phyloP scores from a whole-genome alignment of 306 rosid species.

The Acacia crassicarpa region DNA sequence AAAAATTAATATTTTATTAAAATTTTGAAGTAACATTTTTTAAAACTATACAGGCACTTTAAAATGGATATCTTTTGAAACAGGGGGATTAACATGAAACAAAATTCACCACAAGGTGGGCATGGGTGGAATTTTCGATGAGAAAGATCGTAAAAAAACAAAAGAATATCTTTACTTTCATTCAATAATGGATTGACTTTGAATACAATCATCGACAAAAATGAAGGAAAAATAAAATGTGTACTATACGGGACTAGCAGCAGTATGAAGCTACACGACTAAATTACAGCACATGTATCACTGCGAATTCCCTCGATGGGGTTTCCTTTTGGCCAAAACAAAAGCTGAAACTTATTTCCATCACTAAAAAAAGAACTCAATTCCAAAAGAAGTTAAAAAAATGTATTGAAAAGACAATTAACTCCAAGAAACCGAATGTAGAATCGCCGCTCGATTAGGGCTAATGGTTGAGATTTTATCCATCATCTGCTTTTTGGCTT shows the following conservation, averaged over 20 bases:
- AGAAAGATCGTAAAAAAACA: slow-evolving; percentile 1
- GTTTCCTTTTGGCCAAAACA: slow-evolving; percentile 39
- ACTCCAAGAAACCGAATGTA: slow-evolving; percentile 40
- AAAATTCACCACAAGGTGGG: neutral
- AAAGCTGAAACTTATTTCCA: slow-evolving; percentile 52
- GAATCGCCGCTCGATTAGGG: slow-evolving; percentile 38
- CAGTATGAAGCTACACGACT: slow-evolving; percentile 42
- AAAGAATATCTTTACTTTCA: slow-evolving; percentile 32
- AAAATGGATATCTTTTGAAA: neutral
- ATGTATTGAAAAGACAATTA: slow-evolving; percentile 32
- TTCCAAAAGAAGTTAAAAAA: slow-evolving; percentile 15
- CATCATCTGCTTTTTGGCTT: slow-evolving; percentile 41
- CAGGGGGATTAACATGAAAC: neutral
- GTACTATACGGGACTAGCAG: slow-evolving; percentile 31
- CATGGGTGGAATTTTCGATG: neutral
- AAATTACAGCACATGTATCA: slow-evolving; percentile 45
- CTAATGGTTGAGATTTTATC: slow-evolving; percentile 21
- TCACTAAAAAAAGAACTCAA: slow-evolving; percentile 43
- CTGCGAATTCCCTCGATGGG: slow-evolving; percentile 42
- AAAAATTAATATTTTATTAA: neutral
- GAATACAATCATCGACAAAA: slow-evolving; percentile 47
- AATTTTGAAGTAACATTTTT: no score
- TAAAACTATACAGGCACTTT: no score
- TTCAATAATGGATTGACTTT: slow-evolving; percentile 28
- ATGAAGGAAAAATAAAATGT: slow-evolving; percentile 38